A percentile compares a stretch with the other conserved stretches of the same genome.
Conservation (phyloP, 2,329 filamentous ascomycete genomes). For the Xenoacremonium recifei region DNA sequence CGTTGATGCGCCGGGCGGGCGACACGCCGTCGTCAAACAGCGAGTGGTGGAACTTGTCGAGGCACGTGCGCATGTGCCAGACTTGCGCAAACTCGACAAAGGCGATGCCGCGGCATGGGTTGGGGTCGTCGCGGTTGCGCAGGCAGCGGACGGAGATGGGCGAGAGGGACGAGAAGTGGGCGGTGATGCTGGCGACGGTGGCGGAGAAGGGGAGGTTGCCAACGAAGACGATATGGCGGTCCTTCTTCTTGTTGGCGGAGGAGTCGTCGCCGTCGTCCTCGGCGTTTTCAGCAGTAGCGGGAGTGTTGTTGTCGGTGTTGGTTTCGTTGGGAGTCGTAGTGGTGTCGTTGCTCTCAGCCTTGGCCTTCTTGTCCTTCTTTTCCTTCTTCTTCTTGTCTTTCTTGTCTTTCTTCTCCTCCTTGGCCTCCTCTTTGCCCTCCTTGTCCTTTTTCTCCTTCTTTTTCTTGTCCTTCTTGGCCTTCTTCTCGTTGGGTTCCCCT, state of each 20-base stretch:
- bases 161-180: constrained; percentile 74
- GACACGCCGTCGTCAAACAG: constrained; percentile 61
- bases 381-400: constrained; percentile 30
- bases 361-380: constrained; percentile 25
- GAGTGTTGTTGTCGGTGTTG: too few relatives aligned
- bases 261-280: constrained; percentile 6
- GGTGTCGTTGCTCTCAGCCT: constrained; percentile 18
- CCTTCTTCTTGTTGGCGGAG: constrained; percentile 16
- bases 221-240: constrained; percentile 32
- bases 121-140: constrained; percentile 61
- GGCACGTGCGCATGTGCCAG: constrained; percentile 88
- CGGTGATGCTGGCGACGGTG: constrained; percentile 64
- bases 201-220: constrained; percentile 89
- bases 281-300: constrained; percentile 8
- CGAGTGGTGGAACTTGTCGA: constrained; percentile 87
- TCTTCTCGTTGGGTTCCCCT: constrained; percentile 19
- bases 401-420: constrained; percentile 8
- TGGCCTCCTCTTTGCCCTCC: constrained; percentile 11
- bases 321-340: constrained; percentile 14
- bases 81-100: constrained; percentile 88
- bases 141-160: constrained; percentile 59
- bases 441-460: constrained; percentile 31
- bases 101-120: constrained; percentile 70
- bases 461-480: constrained; percentile 25
- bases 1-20: constrained; percentile 75